Conservation (phyloP, 805 yeast genomes). For the Wickerhamiella shivajii region DNA sequence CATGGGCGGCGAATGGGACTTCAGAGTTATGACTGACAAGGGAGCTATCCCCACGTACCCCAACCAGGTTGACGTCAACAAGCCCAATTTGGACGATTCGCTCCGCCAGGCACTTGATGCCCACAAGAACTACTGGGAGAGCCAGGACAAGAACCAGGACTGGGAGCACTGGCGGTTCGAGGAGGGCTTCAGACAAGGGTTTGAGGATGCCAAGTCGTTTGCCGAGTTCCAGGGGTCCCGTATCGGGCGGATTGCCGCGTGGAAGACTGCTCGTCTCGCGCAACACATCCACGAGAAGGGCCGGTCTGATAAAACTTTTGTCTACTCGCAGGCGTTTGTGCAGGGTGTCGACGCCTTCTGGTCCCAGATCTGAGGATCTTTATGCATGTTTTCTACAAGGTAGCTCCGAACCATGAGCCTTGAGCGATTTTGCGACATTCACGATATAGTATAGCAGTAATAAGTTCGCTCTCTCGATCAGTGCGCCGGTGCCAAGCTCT, state of each 20-base stretch:
- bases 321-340: slow-evolving; percentile 76
- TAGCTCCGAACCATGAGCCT: too few relatives aligned
- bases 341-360: slow-evolving; percentile 39
- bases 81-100: slow-evolving; percentile 25
- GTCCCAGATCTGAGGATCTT: too few relatives aligned
- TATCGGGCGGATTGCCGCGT: slow-evolving; percentile 59
- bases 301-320: slow-evolving; percentile 52
- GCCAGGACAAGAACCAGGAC: slow-evolving; percentile 37
- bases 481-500: too few relatives aligned
- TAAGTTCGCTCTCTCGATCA: too few relatives aligned
- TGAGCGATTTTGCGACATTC: too few relatives aligned
- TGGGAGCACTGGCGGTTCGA: slow-evolving; percentile 72
- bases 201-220: slow-evolving; percentile 60
- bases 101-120: slow-evolving; percentile 27
- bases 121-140: slow-evolving; percentile 60
- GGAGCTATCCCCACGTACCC: slow-evolving; percentile 36
- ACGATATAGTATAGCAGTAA: too few relatives aligned
- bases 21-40: slow-evolving; percentile 53
- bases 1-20: slow-evolving; percentile 96
- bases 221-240: slow-evolving; percentile 52
- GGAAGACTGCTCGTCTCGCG: slow-evolving; percentile 45
- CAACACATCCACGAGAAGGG: slow-evolving; percentile 51
- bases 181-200: slow-evolving; percentile 64
- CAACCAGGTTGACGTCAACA: slow-evolving; percentile 1
- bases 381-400: too few relatives aligned